Base-by-base conservation (phyloP, 2,329 filamentous ascomycete species). In the Cladophialophora yegresii region DNA sequence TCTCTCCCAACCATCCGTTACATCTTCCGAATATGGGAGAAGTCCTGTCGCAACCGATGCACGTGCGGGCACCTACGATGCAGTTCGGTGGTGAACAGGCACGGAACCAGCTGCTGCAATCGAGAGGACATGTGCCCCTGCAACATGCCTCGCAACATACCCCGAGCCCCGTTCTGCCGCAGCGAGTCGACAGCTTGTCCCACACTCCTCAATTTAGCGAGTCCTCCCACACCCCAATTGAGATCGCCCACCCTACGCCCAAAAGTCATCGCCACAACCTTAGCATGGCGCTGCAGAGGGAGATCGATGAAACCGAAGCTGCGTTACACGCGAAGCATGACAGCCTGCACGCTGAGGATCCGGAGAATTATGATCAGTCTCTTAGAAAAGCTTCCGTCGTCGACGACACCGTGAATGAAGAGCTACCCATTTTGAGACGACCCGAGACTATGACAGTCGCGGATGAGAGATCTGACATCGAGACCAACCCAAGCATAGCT, bases 241-340 rank as follows among this genome's bases (percentile, higher is more conserved):
- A 85, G 62, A 86, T 88, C 70, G 83, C 82, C 28, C 82, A 86
- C 54, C 86, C 86, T 9, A 87, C 82, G 57, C 86, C 86, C 63
- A 82, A 83, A 69, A 83, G 83, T 43, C 84, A 87, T 75, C 82
- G 82, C 62, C 89, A 93, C 71, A 92, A 92, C 70, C 83, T 91
- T 47, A 92, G 89, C 72, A 84, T 88, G 67, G 91, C 87, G 53
- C 82, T 96, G 26, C 92, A 96, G 74, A 89, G 88, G 67, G 92
- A 95, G 70, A 89, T 96, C 62, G 89, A 95, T 56, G 90, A 93
- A 72, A 89, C 90, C 4, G 91, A 96, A 72, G 93, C 66, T 26
- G 75, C 74, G 20, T 68, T 78, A 47, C 72, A 72, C n/a, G 73
- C 75, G 9, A 71, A 75, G 45, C 68, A 73, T 28, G 69, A 67